phyloP scores from a whole-genome alignment of 331 rosid species.

The Pyracantha coccinea region DNA sequence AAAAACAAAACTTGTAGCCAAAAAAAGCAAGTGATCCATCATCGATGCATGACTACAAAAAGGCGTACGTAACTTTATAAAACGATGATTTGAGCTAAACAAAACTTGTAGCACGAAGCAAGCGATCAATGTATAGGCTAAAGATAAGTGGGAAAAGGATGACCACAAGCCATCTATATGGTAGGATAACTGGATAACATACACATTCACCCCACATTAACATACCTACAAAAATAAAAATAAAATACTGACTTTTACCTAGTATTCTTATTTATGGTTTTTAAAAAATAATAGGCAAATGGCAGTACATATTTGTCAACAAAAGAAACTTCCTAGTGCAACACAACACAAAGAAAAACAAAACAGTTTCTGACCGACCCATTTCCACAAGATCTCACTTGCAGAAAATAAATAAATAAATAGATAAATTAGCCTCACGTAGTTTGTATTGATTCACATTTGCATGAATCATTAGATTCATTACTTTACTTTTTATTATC shows the following conservation, averaged over 20 bases:
- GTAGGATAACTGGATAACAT: background rate
- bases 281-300: background rate
- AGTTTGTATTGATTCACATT: background rate
- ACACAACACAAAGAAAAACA: slow-evolving; percentile 26
- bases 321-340: slow-evolving; percentile 24
- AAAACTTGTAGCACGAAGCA: background rate
- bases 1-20: background rate
- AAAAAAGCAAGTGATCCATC: background rate
- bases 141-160: background rate
- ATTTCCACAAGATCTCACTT: background rate
- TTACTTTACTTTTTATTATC: background rate
- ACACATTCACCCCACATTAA: background rate
- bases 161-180: background rate
- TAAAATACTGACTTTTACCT: background rate
- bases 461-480: background rate
- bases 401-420: background rate
- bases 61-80: background rate
- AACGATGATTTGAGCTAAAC: background rate
- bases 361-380: slow-evolving; percentile 13
- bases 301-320: slow-evolving; percentile 7
- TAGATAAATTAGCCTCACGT: slow-evolving; percentile 1
- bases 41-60: background rate
- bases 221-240: background rate
- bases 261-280: background rate
- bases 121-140: background rate